Evolutionary conservation across 2,329 filamentous ascomycete genomes (phyloP), one percentile per base, ranked within the genome.

Genomic region (Colletotrichum lentis): DNA sequence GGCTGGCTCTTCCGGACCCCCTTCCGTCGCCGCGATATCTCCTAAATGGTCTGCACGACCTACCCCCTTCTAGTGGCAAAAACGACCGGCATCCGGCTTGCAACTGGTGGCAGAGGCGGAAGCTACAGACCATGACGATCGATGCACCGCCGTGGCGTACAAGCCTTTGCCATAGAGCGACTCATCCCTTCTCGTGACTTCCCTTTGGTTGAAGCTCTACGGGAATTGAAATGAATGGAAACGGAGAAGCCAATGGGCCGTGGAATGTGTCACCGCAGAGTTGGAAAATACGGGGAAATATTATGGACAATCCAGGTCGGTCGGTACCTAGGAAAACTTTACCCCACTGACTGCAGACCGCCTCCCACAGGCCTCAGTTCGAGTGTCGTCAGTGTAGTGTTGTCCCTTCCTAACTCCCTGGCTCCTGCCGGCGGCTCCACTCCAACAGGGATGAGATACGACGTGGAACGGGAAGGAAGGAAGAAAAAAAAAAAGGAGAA

Each of bases 271-370:
- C 52, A 39, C 52, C 7, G 50, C 56, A 63, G 54, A 65, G 55
- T 65, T 53, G 54, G 55, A 41, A 64, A 59, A 49, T 64, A 35
- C 60, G 62, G 64, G 52, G 64, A 58, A 54, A 18, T 44, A 64
- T 16, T 43, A 46, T 20, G 20, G 52, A 49, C 31, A 52, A 39
- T 10, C 31, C 31, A 35, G 31, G 31, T 31, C 6, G 49, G 14
- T 24, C 6, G 49, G 14, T 24, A 22, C 46, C 20, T 16, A 47
- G 57, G 37, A 52, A 35, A 35, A 47, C 43, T 7, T 6, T 27
- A 20, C 24, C 62, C 49, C 24, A 22, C 39, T 41, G 31, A 31
- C 10, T 20, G n/a, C 41, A 49, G 43, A 59, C 56, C 43, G 43
- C 24, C n/a, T n/a, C n/a, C 43, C 27, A 47, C 43, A 20, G 44